Evolutionary conservation across 2,329 filamentous ascomycete species (phyloP).

Genomic region (Monosporascus sp.): DNA sequence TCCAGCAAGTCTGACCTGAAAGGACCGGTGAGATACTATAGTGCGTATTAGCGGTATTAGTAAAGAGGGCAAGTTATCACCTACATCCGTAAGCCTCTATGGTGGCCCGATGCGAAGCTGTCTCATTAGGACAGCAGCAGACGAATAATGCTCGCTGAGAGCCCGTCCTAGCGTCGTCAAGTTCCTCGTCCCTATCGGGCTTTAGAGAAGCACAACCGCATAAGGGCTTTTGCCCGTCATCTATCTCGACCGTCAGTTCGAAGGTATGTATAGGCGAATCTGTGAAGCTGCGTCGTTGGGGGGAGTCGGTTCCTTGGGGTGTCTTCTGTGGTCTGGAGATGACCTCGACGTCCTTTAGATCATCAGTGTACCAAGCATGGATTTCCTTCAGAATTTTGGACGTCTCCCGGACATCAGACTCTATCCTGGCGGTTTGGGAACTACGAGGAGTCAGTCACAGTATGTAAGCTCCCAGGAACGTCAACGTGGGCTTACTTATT

Average conservation of each 20-base stretch:
- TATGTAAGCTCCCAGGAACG: no score
- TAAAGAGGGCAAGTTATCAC: neutral
- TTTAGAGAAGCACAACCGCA: no score
- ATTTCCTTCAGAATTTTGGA: slow-evolving; percentile 10
- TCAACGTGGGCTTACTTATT: slow-evolving; percentile 3
- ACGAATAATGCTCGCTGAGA: slow-evolving; percentile 1
- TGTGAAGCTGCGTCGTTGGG: no score
- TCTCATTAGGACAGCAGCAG: slow-evolving; percentile 1
- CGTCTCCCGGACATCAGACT: slow-evolving; percentile 6
- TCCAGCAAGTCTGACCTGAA: slow-evolving; percentile 7
- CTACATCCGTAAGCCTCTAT: slow-evolving; percentile 9
- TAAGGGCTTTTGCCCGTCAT: no score
- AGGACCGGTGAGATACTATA: slow-evolving; percentile 11
- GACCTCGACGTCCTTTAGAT: neutral
- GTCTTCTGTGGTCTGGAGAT: no score
- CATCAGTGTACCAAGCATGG: slow-evolving; percentile 11
- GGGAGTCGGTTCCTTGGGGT: no score
- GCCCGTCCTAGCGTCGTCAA: no score
- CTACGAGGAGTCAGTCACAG: slow-evolving; percentile 3
- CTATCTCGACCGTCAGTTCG: no score
- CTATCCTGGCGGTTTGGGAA: slow-evolving; percentile 8
- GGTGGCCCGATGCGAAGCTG: slow-evolving; percentile 1
- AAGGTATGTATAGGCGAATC: no score
- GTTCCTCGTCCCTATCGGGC: no score
- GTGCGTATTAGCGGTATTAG: no score